Percentiles rank a stretch among this genome's conserved stretches.
Conservation (phyloP, 106 monocot genomes). For the Dioscorea dumetorum region DNA sequence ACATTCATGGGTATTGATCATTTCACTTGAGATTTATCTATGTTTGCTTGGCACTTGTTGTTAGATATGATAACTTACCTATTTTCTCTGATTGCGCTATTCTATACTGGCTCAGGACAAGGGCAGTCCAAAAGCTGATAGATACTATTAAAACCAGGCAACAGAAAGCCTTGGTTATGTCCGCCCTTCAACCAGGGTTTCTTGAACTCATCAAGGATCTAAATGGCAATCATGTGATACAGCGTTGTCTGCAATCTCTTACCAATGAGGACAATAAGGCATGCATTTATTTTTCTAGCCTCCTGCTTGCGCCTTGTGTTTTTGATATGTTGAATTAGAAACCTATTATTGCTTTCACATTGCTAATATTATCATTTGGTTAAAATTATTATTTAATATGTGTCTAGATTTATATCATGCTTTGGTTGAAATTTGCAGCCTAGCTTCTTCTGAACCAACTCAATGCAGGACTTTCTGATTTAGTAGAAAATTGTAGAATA, state of each 20-base stretch:
- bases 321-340: no score
- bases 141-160: slow-evolving; percentile 27
- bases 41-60: neutral
- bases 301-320: no score
- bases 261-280: slow-evolving; percentile 44
- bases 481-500: no score
- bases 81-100: no score
- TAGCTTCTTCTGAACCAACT: no score
- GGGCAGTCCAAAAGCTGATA: slow-evolving; percentile 53
- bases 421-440: no score
- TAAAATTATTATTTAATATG: no score
- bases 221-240: slow-evolving; percentile 62
- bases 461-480: no score
- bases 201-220: slow-evolving; percentile 44
- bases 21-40: neutral
- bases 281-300: slow-evolving; percentile 1
- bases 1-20: slow-evolving; percentile 54
- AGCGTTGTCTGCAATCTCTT: slow-evolving; percentile 35
- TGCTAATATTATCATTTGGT: no score
- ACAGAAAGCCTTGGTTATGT: slow-evolving; percentile 34
- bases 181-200: slow-evolving; percentile 34
- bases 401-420: no score
- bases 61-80: no score
- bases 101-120: slow-evolving; percentile 26
- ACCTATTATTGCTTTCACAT: no score